phyloP scores from a whole-genome alignment of 164 flowering plant genomes.

The Brasenia schreberi region DNA sequence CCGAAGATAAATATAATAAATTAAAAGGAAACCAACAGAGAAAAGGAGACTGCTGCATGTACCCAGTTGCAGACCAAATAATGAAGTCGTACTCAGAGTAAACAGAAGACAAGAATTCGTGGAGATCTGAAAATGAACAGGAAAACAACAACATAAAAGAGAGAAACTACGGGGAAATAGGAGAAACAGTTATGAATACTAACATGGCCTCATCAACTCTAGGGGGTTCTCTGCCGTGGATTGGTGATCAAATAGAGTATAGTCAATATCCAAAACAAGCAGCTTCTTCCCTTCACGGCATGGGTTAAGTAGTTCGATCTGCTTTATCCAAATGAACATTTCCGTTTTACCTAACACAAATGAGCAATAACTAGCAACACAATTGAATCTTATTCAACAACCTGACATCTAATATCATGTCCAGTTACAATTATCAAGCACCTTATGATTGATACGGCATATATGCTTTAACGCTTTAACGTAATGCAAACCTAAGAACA shows the following conservation, averaged over 20 bases:
- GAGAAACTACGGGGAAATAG: not conserved
- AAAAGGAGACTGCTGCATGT: constrained; percentile 3
- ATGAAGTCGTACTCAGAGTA: constrained; percentile 96
- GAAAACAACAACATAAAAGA: not conserved
- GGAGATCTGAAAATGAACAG: constrained; percentile 53
- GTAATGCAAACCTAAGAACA: no score
- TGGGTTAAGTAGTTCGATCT: constrained; percentile 76
- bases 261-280: constrained; percentile 93
- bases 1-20: not conserved
- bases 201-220: constrained; percentile 96
- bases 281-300: constrained; percentile 89
- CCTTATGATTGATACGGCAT: no score
- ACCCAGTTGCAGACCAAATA: constrained; percentile 99
- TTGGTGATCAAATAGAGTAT: constrained; percentile 95
- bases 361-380: not conserved
- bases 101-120: constrained; percentile 85
- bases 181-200: constrained; percentile 12
- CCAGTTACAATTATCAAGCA: no score
- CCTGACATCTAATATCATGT: not conserved
- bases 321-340: not conserved
- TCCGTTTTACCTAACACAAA: not conserved
- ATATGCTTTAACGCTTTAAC: no score
- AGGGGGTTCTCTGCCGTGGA: constrained; percentile 94
- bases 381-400: not conserved
- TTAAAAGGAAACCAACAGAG: not conserved